Conservation (phyloP, 805 yeast species). For the Cyberlindnera sargentensis region DNA sequence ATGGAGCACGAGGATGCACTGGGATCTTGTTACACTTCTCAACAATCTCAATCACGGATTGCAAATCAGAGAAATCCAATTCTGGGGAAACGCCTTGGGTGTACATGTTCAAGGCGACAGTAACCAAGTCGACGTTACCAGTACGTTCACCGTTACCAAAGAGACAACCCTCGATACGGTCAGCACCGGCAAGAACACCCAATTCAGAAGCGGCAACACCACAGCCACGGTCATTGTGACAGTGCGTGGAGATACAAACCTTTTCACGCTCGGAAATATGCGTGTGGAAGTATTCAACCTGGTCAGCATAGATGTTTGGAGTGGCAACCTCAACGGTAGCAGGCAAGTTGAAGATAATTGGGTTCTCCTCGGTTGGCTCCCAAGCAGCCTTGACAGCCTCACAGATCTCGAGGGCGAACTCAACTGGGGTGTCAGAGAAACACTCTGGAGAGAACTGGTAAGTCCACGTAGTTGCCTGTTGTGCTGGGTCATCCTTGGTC, state of each 20-base stretch:
- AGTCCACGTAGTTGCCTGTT: conserved; percentile 59
- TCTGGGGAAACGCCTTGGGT: conserved; percentile 71
- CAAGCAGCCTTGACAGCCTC: conserved; percentile 74
- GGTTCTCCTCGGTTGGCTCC: conserved; percentile 71
- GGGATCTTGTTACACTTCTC: conserved; percentile 77
- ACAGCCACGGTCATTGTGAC: conserved; percentile 78
- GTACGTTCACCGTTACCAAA: conserved; percentile 85
- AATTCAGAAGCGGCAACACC: conserved; percentile 80
- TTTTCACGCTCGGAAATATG: conserved; percentile 67
- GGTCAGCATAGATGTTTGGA: conserved; percentile 76
- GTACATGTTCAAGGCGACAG: conserved; percentile 71
- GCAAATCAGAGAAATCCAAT: conserved; percentile 64
- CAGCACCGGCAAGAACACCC: conserved; percentile 77
- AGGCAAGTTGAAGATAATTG: conserved; percentile 72
- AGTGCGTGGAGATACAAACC: conserved; percentile 61
- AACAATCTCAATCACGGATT: conserved; percentile 57
- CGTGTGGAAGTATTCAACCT: conserved; percentile 65
- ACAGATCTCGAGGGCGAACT: conserved; percentile 68
- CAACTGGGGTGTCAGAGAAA: conserved; percentile 68
- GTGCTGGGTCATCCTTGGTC: conserved; percentile 67
- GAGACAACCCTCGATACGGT: conserved; percentile 77
- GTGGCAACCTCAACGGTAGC: conserved; percentile 76
- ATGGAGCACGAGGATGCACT: conserved; percentile 69
- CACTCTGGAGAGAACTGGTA: conserved; percentile 77
- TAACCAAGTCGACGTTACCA: conserved; percentile 73